A percentile compares a stretch with the other conserved stretches of the same genome.
These are phyloP conservation scores for Iberis pinnata DNA, from an alignment of 345 rosid genomes.

Conservation along the genomic window DNA sequence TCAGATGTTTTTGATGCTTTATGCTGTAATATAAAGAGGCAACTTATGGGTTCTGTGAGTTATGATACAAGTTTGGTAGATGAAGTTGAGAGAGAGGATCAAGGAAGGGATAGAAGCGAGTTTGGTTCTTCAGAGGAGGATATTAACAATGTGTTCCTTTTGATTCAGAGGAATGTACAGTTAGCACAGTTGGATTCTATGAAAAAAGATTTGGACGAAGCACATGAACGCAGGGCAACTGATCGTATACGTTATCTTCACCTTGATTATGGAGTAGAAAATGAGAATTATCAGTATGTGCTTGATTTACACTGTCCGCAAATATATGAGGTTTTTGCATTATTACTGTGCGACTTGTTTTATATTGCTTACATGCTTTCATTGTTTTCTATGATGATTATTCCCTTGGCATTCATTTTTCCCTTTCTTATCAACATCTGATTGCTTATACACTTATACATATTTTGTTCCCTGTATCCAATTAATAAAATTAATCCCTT, in stretches of 20 bases:
- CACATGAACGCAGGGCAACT: conserved; percentile 49
- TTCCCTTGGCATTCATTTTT: conserved; percentile 6
- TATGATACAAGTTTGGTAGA: conserved; percentile 37
- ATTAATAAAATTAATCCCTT: not conserved
- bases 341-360: not conserved
- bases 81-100: conserved; percentile 20
- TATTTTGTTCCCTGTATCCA: not conserved
- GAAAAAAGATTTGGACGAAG: conserved; percentile 36
- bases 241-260: conserved; percentile 60
- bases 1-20: conserved; percentile 64
- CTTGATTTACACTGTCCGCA: conserved; percentile 14
- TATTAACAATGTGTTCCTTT: conserved; percentile 41
- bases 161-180: conserved; percentile 58
- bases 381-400: not conserved
- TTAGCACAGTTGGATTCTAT: conserved; percentile 69
- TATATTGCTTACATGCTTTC: conserved; percentile 1
- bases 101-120: not conserved
- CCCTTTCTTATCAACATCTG: not conserved
- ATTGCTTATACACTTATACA: conserved; percentile 4
- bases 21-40: conserved; percentile 61
- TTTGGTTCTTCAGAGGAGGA: conserved; percentile 33
- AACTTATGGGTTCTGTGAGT: conserved; percentile 41
- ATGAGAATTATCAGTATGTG: conserved; percentile 58
- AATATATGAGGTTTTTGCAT: conserved; percentile 11
- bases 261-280: conserved; percentile 61